These are phyloP conservation scores for Linderina pennispora DNA, from an alignment of 192 early-diverging fungal genomes.

Conservation along the genomic window DNA sequence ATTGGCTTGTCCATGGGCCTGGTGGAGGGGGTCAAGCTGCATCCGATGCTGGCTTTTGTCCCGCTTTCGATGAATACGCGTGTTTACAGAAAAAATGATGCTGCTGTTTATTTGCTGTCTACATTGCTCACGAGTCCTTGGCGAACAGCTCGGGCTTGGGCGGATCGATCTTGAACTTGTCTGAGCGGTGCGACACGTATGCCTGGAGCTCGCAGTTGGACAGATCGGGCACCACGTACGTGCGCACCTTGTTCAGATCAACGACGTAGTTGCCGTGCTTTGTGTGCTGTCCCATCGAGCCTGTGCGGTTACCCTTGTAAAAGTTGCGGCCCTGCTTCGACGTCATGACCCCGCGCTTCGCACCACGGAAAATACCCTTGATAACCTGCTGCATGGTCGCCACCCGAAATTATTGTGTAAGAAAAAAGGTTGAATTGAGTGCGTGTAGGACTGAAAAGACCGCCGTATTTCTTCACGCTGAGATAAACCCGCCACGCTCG, in stretches of 20 bases:
- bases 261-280: slow-evolving; percentile 44
- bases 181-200: slow-evolving; percentile 38
- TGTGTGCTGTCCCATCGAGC: slow-evolving; percentile 47
- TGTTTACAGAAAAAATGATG: too few relatives aligned
- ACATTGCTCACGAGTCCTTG: neutral
- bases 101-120: too few relatives aligned
- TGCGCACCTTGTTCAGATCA: slow-evolving; percentile 39
- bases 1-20: too few relatives aligned
- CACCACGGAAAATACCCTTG: slow-evolving; percentile 41
- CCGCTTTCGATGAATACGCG: too few relatives aligned
- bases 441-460: neutral
- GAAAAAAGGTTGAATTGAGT: neutral
- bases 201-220: slow-evolving; percentile 39
- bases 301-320: slow-evolving; percentile 50
- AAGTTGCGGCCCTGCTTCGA: slow-evolving; percentile 46
- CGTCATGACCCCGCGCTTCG: slow-evolving; percentile 49
- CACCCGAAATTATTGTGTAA: neutral
- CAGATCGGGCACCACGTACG: slow-evolving; percentile 46
- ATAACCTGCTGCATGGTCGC: slow-evolving; percentile 44
- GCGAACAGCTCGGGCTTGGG: slow-evolving; percentile 14
- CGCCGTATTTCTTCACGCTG: too few relatives aligned
- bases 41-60: too few relatives aligned
- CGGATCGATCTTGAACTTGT: slow-evolving; percentile 35
- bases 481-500: too few relatives aligned
- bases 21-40: too few relatives aligned